Conservation (phyloP, 805 yeast species). For the Candida peoriensis region DNA sequence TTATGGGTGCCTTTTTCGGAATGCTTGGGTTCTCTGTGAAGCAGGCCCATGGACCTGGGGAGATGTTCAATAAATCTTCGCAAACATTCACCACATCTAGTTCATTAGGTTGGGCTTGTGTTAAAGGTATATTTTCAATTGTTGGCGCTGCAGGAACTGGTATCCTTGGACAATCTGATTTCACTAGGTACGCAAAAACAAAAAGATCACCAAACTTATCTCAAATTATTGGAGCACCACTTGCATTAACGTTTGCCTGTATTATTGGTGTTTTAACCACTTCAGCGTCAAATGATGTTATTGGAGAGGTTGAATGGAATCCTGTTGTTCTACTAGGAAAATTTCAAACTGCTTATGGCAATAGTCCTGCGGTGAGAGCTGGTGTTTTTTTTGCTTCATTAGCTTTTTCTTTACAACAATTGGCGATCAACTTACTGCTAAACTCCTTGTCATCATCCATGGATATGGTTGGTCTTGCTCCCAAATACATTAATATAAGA, state of each 20-base stretch:
- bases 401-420: constrained; percentile 26
- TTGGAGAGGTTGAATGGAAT: constrained; percentile 26
- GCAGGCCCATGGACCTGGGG: constrained; percentile 25
- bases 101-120: constrained; percentile 25
- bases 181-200: constrained; percentile 27
- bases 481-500: constrained; percentile 30
- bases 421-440: constrained; percentile 27
- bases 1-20: constrained; percentile 27
- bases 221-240: constrained; percentile 23
- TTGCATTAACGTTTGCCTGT: constrained; percentile 27
- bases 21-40: constrained; percentile 26
- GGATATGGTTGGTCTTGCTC: constrained; percentile 32
- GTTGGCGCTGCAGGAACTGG: constrained; percentile 25
- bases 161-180: constrained; percentile 30
- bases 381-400: constrained; percentile 27
- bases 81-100: constrained; percentile 3
- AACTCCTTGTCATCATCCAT: constrained; percentile 24
- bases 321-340: constrained; percentile 22
- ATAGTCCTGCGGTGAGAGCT: constrained; percentile 24
- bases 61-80: constrained; percentile 13
- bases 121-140: constrained; percentile 25
- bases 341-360: constrained; percentile 16
- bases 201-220: constrained; percentile 21
- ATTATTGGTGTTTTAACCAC: constrained; percentile 28
- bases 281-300: constrained; percentile 24